Evolutionary conservation across 2,329 filamentous ascomycete genomes (phyloP).

Genomic region (Phaeosphaeriaceae sp.): DNA sequence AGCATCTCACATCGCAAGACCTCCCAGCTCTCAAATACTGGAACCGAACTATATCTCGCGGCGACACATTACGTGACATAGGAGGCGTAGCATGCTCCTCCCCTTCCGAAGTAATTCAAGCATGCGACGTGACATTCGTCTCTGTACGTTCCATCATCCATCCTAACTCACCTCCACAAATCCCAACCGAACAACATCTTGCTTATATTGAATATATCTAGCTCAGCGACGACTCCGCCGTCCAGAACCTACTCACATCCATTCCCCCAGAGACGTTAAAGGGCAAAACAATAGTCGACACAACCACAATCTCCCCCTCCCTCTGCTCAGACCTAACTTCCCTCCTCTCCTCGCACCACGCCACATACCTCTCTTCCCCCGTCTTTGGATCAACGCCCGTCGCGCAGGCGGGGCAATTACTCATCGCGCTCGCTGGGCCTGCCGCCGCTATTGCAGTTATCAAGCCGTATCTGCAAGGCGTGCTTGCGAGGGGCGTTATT

Average conservation of each 20-base stretch:
- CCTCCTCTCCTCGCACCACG: conserved; percentile 35
- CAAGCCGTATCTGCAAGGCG: conserved; percentile 50
- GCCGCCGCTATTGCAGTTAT: conserved; percentile 44
- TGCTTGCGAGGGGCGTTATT: conserved; percentile 52
- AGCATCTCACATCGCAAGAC: conserved; percentile 38
- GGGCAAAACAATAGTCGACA: conserved; percentile 58
- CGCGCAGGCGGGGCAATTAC: conserved; percentile 55
- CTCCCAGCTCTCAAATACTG: conserved; percentile 48
- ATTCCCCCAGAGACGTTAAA: conserved; percentile 15
- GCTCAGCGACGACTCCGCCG: conserved; percentile 53
- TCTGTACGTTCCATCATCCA: conserved; percentile 40
- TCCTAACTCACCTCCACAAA: no score
- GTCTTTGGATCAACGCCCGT: conserved; percentile 61
- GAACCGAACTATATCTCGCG: conserved; percentile 59
- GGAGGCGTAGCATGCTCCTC: conserved; percentile 25
- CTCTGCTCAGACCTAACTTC: conserved; percentile 44
- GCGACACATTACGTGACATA: conserved; percentile 40
- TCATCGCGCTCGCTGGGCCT: conserved; percentile 57
- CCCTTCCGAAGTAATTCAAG: conserved; percentile 24
- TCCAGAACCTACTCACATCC: conserved; percentile 39
- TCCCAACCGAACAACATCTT: no score
- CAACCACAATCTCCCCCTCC: conserved; percentile 59
- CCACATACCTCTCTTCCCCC: conserved; percentile 53
- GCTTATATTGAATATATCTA: no score
- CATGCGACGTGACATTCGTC: conserved; percentile 37